Conservation (phyloP, 2,329 filamentous ascomycete species). For the Clonostachys byssicola region DNA sequence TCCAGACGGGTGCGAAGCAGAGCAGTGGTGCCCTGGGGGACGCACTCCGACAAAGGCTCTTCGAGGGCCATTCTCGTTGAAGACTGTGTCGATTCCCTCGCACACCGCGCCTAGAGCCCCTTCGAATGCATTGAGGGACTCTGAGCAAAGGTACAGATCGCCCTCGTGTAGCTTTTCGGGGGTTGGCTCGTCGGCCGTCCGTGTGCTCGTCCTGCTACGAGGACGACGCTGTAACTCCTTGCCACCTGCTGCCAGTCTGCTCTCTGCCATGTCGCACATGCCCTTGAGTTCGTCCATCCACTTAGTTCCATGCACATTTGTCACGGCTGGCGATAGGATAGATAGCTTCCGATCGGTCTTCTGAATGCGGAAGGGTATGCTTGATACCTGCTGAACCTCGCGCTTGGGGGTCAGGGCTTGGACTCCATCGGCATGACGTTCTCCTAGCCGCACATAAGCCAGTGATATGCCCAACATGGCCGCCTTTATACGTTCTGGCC, state of each 20-base stretch:
- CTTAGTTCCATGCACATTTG: slow-evolving; percentile 82
- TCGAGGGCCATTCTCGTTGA: slow-evolving; percentile 55
- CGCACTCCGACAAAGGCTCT: slow-evolving; percentile 90
- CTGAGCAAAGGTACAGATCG: slow-evolving; percentile 84
- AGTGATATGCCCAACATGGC: slow-evolving; percentile 76
- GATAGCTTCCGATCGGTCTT: slow-evolving; percentile 72
- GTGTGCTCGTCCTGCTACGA: slow-evolving; percentile 48
- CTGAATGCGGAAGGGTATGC: slow-evolving; percentile 76
- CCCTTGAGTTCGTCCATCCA: slow-evolving; percentile 91
- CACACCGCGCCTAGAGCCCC: slow-evolving; percentile 89
- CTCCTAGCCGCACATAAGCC: slow-evolving; percentile 88
- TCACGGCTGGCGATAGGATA: slow-evolving; percentile 72
- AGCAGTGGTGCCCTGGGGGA: slow-evolving; percentile 94
- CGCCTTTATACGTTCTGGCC: slow-evolving; percentile 86
- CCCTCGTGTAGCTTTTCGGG: slow-evolving; percentile 72
- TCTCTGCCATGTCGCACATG: slow-evolving; percentile 79
- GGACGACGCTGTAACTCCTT: slow-evolving; percentile 70
- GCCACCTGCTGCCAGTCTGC: slow-evolving; percentile 69
- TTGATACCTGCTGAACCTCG: slow-evolving; percentile 47
- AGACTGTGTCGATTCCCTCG: slow-evolving; percentile 86
- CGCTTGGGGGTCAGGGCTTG: slow-evolving; percentile 63
- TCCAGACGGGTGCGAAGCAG: slow-evolving; percentile 80
- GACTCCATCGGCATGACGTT: slow-evolving; percentile 67
- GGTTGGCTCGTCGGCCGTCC: slow-evolving; percentile 24
- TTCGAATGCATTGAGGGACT: slow-evolving; percentile 84